Conservation (phyloP, 148 eudicot genomes). For the Heliosperma pusillum region DNA sequence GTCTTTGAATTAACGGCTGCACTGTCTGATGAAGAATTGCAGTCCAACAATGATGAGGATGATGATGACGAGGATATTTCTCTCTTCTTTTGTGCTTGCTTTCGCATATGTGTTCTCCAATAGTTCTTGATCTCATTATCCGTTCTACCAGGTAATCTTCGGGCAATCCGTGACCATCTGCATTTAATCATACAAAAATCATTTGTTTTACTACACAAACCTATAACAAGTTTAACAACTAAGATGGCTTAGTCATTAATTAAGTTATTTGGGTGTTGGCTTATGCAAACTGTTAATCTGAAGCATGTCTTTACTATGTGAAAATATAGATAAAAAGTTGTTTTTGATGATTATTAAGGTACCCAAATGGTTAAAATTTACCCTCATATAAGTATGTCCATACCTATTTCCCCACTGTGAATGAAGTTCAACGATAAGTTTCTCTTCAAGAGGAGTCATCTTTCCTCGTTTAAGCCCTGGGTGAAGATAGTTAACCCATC, state of each 20-base stretch:
- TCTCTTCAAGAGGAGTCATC: constrained; percentile 85
- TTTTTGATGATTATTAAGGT: neutral
- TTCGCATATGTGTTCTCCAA: constrained; percentile 89
- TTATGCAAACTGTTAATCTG: neutral
- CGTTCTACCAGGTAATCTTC: constrained; percentile 77
- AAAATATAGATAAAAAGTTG: too few relatives aligned
- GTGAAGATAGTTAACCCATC: constrained; percentile 96
- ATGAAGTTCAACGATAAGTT: constrained; percentile 76
- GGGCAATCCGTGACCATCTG: constrained; percentile 84
- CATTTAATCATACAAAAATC: neutral
- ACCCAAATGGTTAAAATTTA: neutral
- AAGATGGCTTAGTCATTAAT: neutral
- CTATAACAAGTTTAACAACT: neutral
- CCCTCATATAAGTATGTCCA: constrained; percentile 15
- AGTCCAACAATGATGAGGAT: constrained; percentile 32
- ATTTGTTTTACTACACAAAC: neutral
- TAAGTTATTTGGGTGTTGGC: neutral
- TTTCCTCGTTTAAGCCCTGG: constrained; percentile 87
- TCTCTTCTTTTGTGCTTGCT: constrained; percentile 69
- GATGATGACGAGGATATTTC: constrained; percentile 45
- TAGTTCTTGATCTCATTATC: constrained; percentile 92
- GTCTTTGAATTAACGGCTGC: constrained; percentile 25
- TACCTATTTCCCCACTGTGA: constrained; percentile 93
- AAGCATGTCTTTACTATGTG: neutral
- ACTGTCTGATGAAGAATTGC: constrained; percentile 36